Conservation (phyloP, 306 rosid species). For the Bauhinia variegata region DNA sequence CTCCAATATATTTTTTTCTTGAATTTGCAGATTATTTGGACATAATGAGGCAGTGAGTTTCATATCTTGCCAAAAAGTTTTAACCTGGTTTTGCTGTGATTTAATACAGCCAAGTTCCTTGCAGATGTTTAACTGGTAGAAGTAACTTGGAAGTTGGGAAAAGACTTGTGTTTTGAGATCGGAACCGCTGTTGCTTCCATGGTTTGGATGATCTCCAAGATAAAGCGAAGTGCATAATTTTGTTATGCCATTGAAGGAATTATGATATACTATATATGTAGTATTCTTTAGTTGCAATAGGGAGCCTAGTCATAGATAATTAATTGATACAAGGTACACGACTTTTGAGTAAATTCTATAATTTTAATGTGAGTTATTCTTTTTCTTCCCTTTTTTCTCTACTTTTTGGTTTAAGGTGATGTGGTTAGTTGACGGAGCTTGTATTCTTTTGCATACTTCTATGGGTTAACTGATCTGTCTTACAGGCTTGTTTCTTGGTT, state of each 20-base stretch:
- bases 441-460: slow-evolving; percentile 34
- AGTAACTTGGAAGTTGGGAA: slow-evolving; percentile 38
- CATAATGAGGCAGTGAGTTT: slow-evolving; percentile 13
- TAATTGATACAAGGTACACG: slow-evolving; percentile 44
- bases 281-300: slow-evolving; percentile 42
- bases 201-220: slow-evolving; percentile 41
- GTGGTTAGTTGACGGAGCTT: slow-evolving; percentile 38
- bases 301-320: slow-evolving; percentile 36
- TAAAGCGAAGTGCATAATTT: slow-evolving; percentile 45
- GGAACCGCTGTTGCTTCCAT: slow-evolving; percentile 32
- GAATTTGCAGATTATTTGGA: neutral
- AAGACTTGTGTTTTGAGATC: slow-evolving; percentile 31
- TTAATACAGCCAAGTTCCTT: slow-evolving; percentile 40
- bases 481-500: slow-evolving; percentile 9
- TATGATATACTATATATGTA: slow-evolving; percentile 32
- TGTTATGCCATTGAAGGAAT: slow-evolving; percentile 36
- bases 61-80: slow-evolving; percentile 9
- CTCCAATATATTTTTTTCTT: neutral
- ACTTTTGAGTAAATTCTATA: slow-evolving; percentile 45
- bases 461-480: slow-evolving; percentile 35
- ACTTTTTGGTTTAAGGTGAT: too few relatives aligned
- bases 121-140: slow-evolving; percentile 73
- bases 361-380: slow-evolving; percentile 48
- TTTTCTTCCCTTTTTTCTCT: slow-evolving; percentile 10
- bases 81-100: slow-evolving; percentile 16